These are phyloP conservation scores for Kwoniella mangroviensis DNA, from an alignment of 768 basidiomycete genomes.

Conservation along the genomic window DNA sequence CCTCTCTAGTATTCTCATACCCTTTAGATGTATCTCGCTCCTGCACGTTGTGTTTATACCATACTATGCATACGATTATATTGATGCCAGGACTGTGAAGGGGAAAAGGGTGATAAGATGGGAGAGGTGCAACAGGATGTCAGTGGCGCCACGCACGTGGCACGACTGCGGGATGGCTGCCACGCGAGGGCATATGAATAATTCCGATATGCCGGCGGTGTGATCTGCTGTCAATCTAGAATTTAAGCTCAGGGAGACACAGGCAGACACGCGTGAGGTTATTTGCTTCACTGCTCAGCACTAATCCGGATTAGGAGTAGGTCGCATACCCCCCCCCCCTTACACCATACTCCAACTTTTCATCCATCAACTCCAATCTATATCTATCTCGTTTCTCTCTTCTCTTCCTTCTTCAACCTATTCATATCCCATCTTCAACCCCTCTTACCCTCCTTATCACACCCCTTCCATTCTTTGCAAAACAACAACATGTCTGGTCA, in stretches of 20 bases:
- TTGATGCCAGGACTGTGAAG: background rate
- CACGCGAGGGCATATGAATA: background rate
- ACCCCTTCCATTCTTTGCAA: conserved; percentile 14
- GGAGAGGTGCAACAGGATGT: background rate
- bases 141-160: conserved; percentile 8
- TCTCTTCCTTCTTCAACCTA: background rate
- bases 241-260: conserved; percentile 2
- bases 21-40: background rate
- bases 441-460: background rate
- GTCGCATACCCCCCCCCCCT: background rate
- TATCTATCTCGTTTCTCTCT: background rate
- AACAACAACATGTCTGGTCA: conserved; percentile 15
- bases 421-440: background rate
- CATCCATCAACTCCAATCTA: background rate
- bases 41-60: conserved; percentile 5
- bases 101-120: background rate
- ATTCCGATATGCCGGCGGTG: conserved; percentile 17
- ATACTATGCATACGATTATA: conserved; percentile 9
- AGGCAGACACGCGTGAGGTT: conserved; percentile 1
- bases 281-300: too few relatives aligned
- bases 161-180: background rate
- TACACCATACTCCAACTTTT: background rate
- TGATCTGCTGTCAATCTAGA: background rate
- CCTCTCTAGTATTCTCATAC: conserved; percentile 39
- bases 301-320: conserved; percentile 5